These are phyloP conservation scores for Haplographium delicatum DNA, from an alignment of 495 filamentous ascomycete genomes.

Conservation along the genomic window DNA sequence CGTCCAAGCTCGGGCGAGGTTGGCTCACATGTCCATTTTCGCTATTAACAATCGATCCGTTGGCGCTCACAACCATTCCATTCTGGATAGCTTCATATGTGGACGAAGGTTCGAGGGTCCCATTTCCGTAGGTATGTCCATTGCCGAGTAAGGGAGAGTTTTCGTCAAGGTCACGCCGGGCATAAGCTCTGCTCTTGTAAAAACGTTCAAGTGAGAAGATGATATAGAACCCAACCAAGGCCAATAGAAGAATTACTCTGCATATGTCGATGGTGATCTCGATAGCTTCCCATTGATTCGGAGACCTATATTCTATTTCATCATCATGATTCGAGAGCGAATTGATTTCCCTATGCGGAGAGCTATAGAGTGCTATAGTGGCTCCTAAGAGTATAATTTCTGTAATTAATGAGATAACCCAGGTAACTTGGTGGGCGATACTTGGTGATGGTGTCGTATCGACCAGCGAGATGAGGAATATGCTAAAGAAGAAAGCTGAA, in stretches of 20 bases:
- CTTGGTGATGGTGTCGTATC: conserved; percentile 73
- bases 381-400: conserved; percentile 65
- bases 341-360: conserved; percentile 51
- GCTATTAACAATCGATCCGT: conserved; percentile 14
- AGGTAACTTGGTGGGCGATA: conserved; percentile 65
- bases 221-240: conserved; percentile 54
- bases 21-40: conserved; percentile 14
- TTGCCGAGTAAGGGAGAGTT: conserved; percentile 14
- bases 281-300: conserved; percentile 54
- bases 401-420: conserved; percentile 60
- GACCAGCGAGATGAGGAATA: conserved; percentile 69
- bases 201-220: conserved; percentile 40
- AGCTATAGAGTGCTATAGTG: conserved; percentile 56
- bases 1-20: conserved; percentile 26
- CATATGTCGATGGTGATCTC: conserved; percentile 55
- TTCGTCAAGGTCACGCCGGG: conserved; percentile 12
- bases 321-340: conserved; percentile 27
- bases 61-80: background rate
- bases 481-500: conserved; percentile 53
- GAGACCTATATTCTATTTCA: conserved; percentile 36
- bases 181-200: conserved; percentile 17
- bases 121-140: conserved; percentile 30
- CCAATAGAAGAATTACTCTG: conserved; percentile 54
- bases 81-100: conserved; percentile 17
- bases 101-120: conserved; percentile 8